Percentiles rank a stretch among this genome's conserved stretches.
Conservation (phyloP, 164 flowering plant genomes). For the Stephania japonica region DNA sequence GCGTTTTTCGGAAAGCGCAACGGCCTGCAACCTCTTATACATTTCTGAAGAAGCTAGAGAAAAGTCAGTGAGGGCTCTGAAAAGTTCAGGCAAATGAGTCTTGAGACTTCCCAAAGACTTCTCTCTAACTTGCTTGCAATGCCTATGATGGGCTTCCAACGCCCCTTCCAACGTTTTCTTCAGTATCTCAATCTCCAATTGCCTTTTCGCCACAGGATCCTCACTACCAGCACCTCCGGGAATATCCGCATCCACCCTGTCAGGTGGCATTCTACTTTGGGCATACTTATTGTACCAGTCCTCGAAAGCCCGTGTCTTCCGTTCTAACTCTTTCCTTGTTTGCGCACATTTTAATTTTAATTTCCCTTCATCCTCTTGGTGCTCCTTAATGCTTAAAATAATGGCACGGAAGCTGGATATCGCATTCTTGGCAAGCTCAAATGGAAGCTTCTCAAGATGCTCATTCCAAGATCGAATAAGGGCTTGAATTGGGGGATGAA, state of each 20-base stretch:
- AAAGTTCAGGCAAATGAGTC: slow-evolving; percentile 71
- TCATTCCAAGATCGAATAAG: slow-evolving; percentile 69
- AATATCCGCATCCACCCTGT: slow-evolving; percentile 44
- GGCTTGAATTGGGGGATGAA: slow-evolving; percentile 55
- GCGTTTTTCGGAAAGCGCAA: slow-evolving; percentile 26
- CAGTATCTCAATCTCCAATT: slow-evolving; percentile 48
- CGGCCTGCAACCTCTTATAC: slow-evolving; percentile 41
- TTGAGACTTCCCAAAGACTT: slow-evolving; percentile 75
- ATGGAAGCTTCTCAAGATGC: slow-evolving; percentile 61
- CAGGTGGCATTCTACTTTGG: slow-evolving; percentile 30
- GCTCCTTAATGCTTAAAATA: slow-evolving; percentile 44
- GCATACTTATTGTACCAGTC: slow-evolving; percentile 67
- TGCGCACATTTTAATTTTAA: slow-evolving; percentile 63
- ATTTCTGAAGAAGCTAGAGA: slow-evolving; percentile 41
- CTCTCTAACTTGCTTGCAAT: slow-evolving; percentile 77
- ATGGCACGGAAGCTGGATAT: slow-evolving; percentile 67
- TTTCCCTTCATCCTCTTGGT: slow-evolving; percentile 73
- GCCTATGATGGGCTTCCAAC: slow-evolving; percentile 49
- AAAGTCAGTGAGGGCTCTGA: slow-evolving; percentile 62
- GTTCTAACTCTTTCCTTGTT: slow-evolving; percentile 47
- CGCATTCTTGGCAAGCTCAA: slow-evolving; percentile 57
- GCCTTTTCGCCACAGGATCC: slow-evolving; percentile 46
- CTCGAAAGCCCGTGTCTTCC: slow-evolving; percentile 51
- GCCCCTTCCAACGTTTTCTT: slow-evolving; percentile 71
- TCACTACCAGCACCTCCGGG: slow-evolving; percentile 34